A percentile compares a stretch with the other conserved stretches of the same genome.
phyloP scores from a whole-genome alignment of 1,284 basidiomycete species.

The Hemileia vastatrix region DNA sequence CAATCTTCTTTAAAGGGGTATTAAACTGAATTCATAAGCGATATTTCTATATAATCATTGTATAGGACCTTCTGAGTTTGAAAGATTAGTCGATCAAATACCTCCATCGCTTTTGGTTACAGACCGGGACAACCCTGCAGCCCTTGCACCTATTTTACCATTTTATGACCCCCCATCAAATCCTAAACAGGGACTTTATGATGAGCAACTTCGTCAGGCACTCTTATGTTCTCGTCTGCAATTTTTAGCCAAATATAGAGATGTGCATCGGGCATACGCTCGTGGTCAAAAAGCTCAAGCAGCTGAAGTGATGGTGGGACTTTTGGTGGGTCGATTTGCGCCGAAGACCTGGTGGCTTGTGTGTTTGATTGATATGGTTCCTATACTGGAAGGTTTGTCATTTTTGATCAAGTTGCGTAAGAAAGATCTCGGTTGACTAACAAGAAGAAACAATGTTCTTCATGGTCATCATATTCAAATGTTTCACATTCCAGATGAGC shows the following conservation, averaged over 20 bases:
- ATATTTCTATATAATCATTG: too few species aligned
- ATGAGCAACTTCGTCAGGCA: too few species aligned
- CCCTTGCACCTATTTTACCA: too few species aligned
- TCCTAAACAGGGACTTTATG: too few species aligned
- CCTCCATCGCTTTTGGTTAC: slow-evolving; percentile 17
- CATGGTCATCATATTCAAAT: not conserved
- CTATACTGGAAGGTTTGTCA: slow-evolving; percentile 13
- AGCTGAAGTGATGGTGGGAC: slow-evolving; percentile 43
- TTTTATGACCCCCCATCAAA: too few species aligned
- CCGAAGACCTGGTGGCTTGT: slow-evolving; percentile 47
- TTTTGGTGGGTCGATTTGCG: slow-evolving; percentile 46
- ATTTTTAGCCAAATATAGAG: slow-evolving; percentile 49
- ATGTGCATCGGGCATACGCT: slow-evolving; percentile 47
- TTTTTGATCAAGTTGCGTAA: too few species aligned
- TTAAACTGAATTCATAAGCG: too few species aligned
- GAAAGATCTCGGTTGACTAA: not conserved
- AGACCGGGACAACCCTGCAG: too few species aligned
- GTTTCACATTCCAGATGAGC: slow-evolving; percentile 7
- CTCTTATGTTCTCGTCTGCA: slow-evolving; percentile 40
- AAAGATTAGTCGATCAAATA: slow-evolving; percentile 20
- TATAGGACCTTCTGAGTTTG: slow-evolving; percentile 22
- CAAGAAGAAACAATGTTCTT: not conserved
- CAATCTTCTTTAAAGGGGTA: too few species aligned
- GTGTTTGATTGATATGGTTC: slow-evolving; percentile 19
- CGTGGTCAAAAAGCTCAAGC: slow-evolving; percentile 43